phyloP scores from a whole-genome alignment of 352 stramenopile genomes.

The Globisporangium yorkense region DNA sequence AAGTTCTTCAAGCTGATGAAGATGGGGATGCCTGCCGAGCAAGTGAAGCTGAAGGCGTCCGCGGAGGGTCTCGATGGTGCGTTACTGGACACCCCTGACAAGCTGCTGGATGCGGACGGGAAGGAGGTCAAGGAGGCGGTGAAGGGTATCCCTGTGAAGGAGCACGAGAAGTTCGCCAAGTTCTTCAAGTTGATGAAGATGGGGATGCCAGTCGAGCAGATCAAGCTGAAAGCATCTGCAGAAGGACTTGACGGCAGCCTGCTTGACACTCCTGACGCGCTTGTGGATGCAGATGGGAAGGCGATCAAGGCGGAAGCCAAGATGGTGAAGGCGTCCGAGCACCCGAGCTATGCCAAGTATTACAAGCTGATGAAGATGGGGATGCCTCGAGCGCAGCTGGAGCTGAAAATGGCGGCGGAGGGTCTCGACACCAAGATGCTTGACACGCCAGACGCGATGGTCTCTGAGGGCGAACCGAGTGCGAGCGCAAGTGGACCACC shows the following conservation, averaged over 20 bases:
- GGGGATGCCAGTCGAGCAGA: slow-evolving; percentile 79
- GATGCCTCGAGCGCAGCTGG: slow-evolving; percentile 82
- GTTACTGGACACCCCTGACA: slow-evolving; percentile 53
- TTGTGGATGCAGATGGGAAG: slow-evolving; percentile 48
- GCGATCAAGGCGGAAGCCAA: slow-evolving; percentile 19
- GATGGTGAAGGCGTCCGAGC: slow-evolving; percentile 85
- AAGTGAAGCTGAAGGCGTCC: slow-evolving; percentile 84
- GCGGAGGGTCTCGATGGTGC: slow-evolving; percentile 50
- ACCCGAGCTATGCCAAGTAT: slow-evolving; percentile 91
- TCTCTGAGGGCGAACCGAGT: slow-evolving; percentile 36
- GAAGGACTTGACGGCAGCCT: slow-evolving; percentile 51
- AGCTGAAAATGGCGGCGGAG: slow-evolving; percentile 73
- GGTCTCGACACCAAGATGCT: slow-evolving; percentile 75
- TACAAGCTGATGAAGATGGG: slow-evolving; percentile 92
- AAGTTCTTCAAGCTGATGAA: slow-evolving; percentile 95
- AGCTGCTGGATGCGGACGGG: slow-evolving; percentile 45
- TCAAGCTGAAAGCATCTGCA: slow-evolving; percentile 79
- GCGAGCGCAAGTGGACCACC: slow-evolving; percentile 14
- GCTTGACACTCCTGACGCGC: slow-evolving; percentile 51
- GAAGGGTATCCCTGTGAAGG: slow-evolving; percentile 52
- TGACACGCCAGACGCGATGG: slow-evolving; percentile 74
- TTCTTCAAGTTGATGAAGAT: slow-evolving; percentile 94
- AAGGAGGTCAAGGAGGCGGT: slow-evolving; percentile 31
- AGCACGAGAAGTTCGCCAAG: slow-evolving; percentile 90
- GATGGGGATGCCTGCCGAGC: slow-evolving; percentile 81